Percentiles rank a stretch among this genome's conserved stretches.
These are phyloP conservation scores for Alternaria atra DNA, from an alignment of 2,329 filamentous ascomycete genomes.

Conservation along the genomic window DNA sequence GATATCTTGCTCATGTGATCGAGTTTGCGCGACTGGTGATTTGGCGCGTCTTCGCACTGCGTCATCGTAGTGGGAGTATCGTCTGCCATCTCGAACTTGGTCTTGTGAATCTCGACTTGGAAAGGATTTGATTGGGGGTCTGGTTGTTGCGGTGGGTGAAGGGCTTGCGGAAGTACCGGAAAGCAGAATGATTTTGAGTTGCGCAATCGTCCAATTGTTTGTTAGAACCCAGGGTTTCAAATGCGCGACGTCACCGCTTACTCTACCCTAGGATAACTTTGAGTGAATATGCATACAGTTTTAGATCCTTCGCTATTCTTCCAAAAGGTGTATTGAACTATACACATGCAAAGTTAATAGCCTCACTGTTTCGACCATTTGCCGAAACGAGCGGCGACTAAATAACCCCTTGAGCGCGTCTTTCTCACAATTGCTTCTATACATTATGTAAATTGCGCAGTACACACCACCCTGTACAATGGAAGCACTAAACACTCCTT, in stretches of 20 bases:
- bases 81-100: not conserved
- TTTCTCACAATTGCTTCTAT: not conserved
- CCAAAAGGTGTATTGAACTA: not conserved
- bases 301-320: not conserved
- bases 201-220: not conserved
- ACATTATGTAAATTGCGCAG: too few species aligned
- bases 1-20: not conserved
- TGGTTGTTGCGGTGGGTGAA: too few species aligned
- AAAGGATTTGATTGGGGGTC: not conserved
- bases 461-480: too few species aligned
- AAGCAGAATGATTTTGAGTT: not conserved
- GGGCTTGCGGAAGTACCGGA: not conserved
- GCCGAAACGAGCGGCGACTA: not conserved
- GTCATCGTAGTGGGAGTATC: not conserved
- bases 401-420: not conserved
- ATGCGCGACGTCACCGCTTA: not conserved
- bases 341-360: not conserved
- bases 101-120: not conserved
- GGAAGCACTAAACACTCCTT: too few species aligned
- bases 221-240: not conserved
- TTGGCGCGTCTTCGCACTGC: not conserved
- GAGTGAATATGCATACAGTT: not conserved
- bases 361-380: not conserved
- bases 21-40: not conserved
- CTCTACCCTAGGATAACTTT: not conserved